phyloP scores from a whole-genome alignment of 169 alveolate species.

The Plasmodium berghei region DNA sequence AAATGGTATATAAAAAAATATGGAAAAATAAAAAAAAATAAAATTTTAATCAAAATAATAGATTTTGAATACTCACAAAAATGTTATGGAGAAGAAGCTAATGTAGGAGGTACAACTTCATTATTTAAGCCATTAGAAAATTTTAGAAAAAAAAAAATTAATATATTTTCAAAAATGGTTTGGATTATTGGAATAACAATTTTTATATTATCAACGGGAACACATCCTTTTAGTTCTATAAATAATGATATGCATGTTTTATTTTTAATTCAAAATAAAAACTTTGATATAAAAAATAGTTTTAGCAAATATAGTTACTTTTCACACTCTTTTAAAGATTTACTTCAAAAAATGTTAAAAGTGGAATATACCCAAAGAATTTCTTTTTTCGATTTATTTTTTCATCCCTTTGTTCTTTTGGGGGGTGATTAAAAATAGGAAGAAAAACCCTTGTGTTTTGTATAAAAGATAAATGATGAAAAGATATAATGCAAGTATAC shows the following conservation, averaged over 20 bases:
- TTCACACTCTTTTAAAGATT: conserved; percentile 39
- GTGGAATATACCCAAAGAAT: conserved; percentile 19
- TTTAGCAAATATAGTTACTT: conserved; percentile 15
- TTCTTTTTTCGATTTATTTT: conserved; percentile 16
- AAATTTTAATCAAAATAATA: conserved; percentile 24
- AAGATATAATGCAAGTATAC: background rate
- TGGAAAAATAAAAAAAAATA: conserved; percentile 31
- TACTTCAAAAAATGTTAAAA: conserved; percentile 38
- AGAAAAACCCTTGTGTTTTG: background rate
- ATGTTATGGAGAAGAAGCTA: conserved; percentile 20
- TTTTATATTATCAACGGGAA: conserved; percentile 50
- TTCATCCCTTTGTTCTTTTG: conserved; percentile 46
- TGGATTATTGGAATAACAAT: conserved; percentile 63
- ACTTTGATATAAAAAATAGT: conserved; percentile 12
- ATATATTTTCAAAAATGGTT: conserved; percentile 33
- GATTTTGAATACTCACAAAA: conserved; percentile 62
- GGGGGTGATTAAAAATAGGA: background rate
- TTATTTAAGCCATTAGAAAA: conserved; percentile 58
- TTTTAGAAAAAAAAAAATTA: conserved; percentile 34
- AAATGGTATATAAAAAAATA: conserved; percentile 31
- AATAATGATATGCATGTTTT: conserved; percentile 60
- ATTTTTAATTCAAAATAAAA: conserved; percentile 16
- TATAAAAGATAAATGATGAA: background rate
- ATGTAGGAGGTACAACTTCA: conserved; percentile 65
- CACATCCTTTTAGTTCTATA: conserved; percentile 45